These are phyloP conservation scores for Pythium pyrilobum DNA, from an alignment of 352 stramenopile genomes.

Conservation along the genomic window DNA sequence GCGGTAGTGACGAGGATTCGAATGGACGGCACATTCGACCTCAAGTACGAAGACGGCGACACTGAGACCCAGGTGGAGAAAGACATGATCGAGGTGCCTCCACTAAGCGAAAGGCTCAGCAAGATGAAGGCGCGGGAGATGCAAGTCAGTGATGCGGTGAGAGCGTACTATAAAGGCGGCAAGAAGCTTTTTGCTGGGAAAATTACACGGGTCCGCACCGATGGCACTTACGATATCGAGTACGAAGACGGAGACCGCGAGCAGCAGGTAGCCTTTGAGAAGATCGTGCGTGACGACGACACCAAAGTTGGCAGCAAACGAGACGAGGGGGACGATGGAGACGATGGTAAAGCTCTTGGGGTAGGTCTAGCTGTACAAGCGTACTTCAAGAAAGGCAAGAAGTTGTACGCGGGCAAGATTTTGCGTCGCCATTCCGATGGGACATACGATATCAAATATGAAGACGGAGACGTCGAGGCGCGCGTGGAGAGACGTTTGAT, in stretches of 20 bases:
- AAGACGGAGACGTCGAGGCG: constrained; percentile 51
- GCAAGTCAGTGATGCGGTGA: constrained; percentile 21
- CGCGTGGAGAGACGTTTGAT: constrained; percentile 3
- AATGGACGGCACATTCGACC: constrained; percentile 60
- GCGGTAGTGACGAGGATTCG: constrained; percentile 49
- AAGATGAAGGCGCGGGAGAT: neutral
- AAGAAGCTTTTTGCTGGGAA: constrained; percentile 40
- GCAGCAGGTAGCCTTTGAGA: neutral
- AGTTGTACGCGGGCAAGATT: constrained; percentile 48
- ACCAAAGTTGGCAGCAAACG: neutral
- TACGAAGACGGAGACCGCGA: constrained; percentile 64
- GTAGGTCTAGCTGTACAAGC: constrained; percentile 6
- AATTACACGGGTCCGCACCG: constrained; percentile 37
- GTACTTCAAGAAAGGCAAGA: constrained; percentile 35
- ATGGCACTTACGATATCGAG: constrained; percentile 54
- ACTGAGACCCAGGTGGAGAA: constrained; percentile 26
- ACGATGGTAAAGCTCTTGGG: neutral
- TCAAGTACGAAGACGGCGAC: constrained; percentile 66
- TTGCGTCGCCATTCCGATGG: constrained; percentile 37
- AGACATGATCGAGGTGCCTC: neutral
- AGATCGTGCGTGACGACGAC: neutral
- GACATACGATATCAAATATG: constrained; percentile 63
- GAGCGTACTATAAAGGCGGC: constrained; percentile 38
- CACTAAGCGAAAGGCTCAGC: neutral
- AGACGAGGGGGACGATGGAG: neutral